These are phyloP conservation scores for Trichoderma cornu-damae DNA, from an alignment of 2,329 filamentous ascomycete species.

Conservation along the genomic window DNA sequence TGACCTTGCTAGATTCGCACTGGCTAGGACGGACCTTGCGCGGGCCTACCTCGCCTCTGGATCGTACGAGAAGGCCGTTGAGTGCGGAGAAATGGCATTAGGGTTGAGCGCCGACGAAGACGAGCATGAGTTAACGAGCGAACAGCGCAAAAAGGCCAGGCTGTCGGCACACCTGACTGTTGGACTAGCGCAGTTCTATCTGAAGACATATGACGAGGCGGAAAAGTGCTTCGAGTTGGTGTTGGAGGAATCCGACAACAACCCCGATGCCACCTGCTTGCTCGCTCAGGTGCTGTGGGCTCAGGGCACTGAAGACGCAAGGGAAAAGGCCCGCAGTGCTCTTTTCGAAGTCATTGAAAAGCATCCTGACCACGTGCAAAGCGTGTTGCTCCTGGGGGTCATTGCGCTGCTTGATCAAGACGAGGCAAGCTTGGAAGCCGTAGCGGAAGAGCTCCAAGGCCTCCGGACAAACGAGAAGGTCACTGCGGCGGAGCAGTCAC, in stretches of 20 bases:
- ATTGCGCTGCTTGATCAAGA: slow-evolving; percentile 80
- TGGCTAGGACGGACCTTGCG: slow-evolving; percentile 81
- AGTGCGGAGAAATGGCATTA: slow-evolving; percentile 75
- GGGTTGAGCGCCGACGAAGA: slow-evolving; percentile 70
- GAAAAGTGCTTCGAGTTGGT: slow-evolving; percentile 76
- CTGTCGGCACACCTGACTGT: slow-evolving; percentile 82
- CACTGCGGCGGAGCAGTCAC: slow-evolving; percentile 57
- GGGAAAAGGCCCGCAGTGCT: slow-evolving; percentile 69
- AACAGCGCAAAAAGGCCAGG: slow-evolving; percentile 63
- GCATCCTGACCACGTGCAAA: slow-evolving; percentile 69
- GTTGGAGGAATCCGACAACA: slow-evolving; percentile 66
- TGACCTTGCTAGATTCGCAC: slow-evolving; percentile 69
- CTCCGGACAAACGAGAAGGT: slow-evolving; percentile 65
- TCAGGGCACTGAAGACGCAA: slow-evolving; percentile 68
- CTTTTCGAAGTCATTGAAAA: slow-evolving; percentile 76
- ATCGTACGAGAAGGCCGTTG: slow-evolving; percentile 62
- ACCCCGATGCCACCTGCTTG: slow-evolving; percentile 80
- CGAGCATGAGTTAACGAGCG: slow-evolving; percentile 58
- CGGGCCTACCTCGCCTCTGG: slow-evolving; percentile 71
- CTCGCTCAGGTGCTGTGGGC: slow-evolving; percentile 93
- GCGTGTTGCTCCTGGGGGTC: slow-evolving; percentile 74
- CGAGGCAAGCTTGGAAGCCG: slow-evolving; percentile 71
- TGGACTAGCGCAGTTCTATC: slow-evolving; percentile 76
- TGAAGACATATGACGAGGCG: slow-evolving; percentile 59
- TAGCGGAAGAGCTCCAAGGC: slow-evolving; percentile 67